Conservation (phyloP, 371 early-diverging fungal genomes). For the Mucor velutinosus region DNA sequence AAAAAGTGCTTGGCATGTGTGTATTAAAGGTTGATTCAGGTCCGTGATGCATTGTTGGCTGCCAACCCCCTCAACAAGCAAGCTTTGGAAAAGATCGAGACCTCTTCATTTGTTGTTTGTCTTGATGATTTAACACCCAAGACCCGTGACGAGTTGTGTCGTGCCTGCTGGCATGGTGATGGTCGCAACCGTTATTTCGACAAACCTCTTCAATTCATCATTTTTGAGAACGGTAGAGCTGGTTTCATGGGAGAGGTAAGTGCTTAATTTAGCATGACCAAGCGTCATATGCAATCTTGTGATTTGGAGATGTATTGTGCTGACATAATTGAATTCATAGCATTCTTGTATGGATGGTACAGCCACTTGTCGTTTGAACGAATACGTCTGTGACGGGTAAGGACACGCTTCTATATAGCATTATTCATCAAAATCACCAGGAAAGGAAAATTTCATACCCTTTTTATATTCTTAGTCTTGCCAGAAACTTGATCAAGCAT, state of each 20-base stretch:
- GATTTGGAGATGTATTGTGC: not conserved
- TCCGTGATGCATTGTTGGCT: conserved; percentile 65
- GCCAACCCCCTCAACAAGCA: conserved; percentile 70
- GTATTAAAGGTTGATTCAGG: conserved; percentile 15
- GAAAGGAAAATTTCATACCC: not conserved
- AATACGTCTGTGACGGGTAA: conserved; percentile 61
- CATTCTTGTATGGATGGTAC: conserved; percentile 98
- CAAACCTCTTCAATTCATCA: conserved; percentile 91
- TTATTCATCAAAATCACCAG: conserved; percentile 1
- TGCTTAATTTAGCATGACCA: not conserved
- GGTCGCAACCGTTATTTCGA: conserved; percentile 95
- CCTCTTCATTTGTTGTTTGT: conserved; percentile 83
- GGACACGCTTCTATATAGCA: not conserved
- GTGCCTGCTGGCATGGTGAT: conserved; percentile 91
- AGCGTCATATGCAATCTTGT: not conserved
- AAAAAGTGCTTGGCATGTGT: not conserved
- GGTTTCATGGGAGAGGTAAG: conserved; percentile 88
- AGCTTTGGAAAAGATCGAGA: conserved; percentile 81
- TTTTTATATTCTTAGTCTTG: conserved; percentile 18
- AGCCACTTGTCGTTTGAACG: conserved; percentile 80
- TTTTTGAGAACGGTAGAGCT: conserved; percentile 95
- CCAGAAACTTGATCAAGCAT: conserved; percentile 62
- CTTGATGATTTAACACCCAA: conserved; percentile 85
- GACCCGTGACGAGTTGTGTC: conserved; percentile 79
- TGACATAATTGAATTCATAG: conserved; percentile 23